phyloP scores from a whole-genome alignment of 1,139 yeast species.

The Pichia sp. region DNA sequence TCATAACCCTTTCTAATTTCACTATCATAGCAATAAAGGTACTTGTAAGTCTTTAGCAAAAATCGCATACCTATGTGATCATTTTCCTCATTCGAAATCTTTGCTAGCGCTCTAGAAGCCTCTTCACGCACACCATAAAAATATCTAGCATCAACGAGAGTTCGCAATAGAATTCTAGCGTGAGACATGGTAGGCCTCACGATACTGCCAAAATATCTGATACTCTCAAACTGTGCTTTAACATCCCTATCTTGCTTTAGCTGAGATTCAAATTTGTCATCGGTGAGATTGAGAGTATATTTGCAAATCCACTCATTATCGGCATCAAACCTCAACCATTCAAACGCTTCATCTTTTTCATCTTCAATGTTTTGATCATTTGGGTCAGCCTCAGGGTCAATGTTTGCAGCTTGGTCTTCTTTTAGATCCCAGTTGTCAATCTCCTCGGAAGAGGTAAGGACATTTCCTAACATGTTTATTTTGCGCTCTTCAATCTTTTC shows the following conservation, averaged over 20 bases:
- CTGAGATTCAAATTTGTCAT: slow-evolving; percentile 92
- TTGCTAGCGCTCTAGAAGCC: slow-evolving; percentile 77
- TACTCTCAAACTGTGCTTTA: slow-evolving; percentile 88
- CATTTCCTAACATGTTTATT: slow-evolving; percentile 72
- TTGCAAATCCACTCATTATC: slow-evolving; percentile 96
- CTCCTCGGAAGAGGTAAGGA: slow-evolving; percentile 57
- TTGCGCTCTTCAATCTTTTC: slow-evolving; percentile 39
- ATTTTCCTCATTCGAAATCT: slow-evolving; percentile 56
- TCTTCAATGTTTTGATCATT: slow-evolving; percentile 36
- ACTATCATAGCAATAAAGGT: slow-evolving; percentile 59
- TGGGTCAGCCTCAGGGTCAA: slow-evolving; percentile 50
- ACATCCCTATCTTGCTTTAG: slow-evolving; percentile 93
- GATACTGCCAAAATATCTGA: slow-evolving; percentile 59
- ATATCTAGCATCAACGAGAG: slow-evolving; percentile 79
- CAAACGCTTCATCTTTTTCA: slow-evolving; percentile 67
- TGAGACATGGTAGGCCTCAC: slow-evolving; percentile 55
- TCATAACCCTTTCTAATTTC: slow-evolving; percentile 22
- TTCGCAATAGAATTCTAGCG: slow-evolving; percentile 74
- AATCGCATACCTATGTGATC: slow-evolving; percentile 71
- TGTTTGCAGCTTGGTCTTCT: slow-evolving; percentile 49
- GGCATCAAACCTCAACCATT: slow-evolving; percentile 95
- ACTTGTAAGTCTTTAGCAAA: slow-evolving; percentile 64
- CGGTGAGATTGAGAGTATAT: slow-evolving; percentile 81
- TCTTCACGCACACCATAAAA: slow-evolving; percentile 85
- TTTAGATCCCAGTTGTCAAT: slow-evolving; percentile 66